Evolutionary conservation across 2,329 filamentous ascomycete genomes (phyloP), one percentile per base, ranked within the genome.

Genomic region (Exophiala phaeomuriformis): DNA sequence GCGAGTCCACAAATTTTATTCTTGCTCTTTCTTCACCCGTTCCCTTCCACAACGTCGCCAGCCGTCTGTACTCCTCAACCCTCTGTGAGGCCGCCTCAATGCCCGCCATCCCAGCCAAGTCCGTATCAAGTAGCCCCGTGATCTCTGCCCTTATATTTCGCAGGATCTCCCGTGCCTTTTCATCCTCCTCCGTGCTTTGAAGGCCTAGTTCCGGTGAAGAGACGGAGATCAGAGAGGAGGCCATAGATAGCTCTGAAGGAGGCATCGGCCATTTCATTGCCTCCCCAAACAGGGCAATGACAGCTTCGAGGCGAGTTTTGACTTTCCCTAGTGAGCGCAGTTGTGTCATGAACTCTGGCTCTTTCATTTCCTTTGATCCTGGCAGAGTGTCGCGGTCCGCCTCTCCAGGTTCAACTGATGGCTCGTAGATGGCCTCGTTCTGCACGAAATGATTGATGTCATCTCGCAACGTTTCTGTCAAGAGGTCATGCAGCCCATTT

Each of bases 221-320:
- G 8, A 96, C 89, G 4, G 88, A 94, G 44, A 96, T 82, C 65
- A 96, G 90, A 0, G 87, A 90, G 0, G 88, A 91, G 43, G 85
- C 81, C 52, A 94, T 81, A 0, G 87, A 91, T 8, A 90, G 72
- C 66, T 95, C 90, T 0, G 88, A 94, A 0, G 91, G 90, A 0
- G 91, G 88, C 47, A 96, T 82, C 1, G 88, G 86, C 78, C 95
- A 97, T 63, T 94, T 86, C 88, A 97, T 95, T 32, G 93, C 91
- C 63, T 94, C 86, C 39, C 90, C 91, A 68, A 98, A 98, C 1
- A 85, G 86, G 68, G 88, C 86, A 65, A 97, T 90, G 28, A 97
- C 90, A 1, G 83, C 80, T 60, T 97, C 90, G 10, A 98, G 78
- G n/a, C 90, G 85, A 1, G 81, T 74, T 47, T 90, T 86, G 30